Evolutionary conservation across 352 stramenopile genomes (phyloP).

Genomic region (Blastocystis hominis): DNA sequence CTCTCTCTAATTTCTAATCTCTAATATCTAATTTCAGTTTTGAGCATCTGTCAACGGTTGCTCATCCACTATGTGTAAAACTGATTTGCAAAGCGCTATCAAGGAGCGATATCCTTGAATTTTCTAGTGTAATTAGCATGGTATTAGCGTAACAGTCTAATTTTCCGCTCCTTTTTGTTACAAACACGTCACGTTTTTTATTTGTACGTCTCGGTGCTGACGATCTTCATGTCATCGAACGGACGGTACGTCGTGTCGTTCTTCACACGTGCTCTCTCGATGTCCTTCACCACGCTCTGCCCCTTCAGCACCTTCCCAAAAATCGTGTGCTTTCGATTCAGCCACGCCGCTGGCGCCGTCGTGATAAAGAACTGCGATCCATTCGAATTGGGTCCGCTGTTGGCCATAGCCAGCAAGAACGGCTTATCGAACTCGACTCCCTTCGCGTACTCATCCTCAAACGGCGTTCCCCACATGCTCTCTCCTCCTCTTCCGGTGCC

Average conservation of each 20-base stretch:
- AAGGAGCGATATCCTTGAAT: no score
- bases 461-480: conserved; percentile 94
- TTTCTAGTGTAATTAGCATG: no score
- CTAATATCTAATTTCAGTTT: no score
- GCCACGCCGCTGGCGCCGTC: conserved; percentile 87
- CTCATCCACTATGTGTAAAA: no score
- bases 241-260: conserved; percentile 65
- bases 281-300: conserved; percentile 79
- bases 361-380: conserved; percentile 91
- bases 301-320: conserved; percentile 80
- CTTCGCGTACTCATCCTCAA: conserved; percentile 95
- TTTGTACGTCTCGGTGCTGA: conserved; percentile 77
- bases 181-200: not conserved
- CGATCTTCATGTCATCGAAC: conserved; percentile 73
- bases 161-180: not conserved
- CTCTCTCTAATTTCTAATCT: no score
- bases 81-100: no score
- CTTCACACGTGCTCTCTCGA: conserved; percentile 61
- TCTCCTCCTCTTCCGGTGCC: conserved; percentile 93
- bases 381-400: conserved; percentile 64
- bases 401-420: conserved; percentile 97
- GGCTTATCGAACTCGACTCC: conserved; percentile 83
- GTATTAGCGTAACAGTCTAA: no score
- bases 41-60: no score
- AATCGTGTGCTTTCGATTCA: conserved; percentile 95